Evolutionary conservation across 495 filamentous ascomycete species (phyloP).

Genomic region (Penicillium arizonense): DNA sequence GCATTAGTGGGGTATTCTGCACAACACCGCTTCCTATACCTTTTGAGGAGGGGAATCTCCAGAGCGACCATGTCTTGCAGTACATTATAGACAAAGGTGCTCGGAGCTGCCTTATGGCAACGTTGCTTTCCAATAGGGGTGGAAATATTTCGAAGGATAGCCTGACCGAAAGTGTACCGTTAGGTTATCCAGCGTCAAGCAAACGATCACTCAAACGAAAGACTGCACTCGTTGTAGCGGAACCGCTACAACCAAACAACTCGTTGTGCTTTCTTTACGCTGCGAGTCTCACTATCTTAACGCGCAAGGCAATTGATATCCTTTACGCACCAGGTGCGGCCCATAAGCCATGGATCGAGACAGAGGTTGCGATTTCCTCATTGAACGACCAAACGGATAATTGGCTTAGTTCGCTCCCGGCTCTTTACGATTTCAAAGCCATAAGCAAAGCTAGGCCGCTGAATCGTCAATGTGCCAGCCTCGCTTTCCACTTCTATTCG

Average conservation of each 20-base stretch:
- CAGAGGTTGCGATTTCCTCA: slow-evolving; percentile 45
- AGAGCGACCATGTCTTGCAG: not conserved
- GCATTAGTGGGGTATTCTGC: slow-evolving; percentile 47
- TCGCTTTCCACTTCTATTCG: slow-evolving; percentile 53
- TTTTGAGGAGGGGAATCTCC: slow-evolving; percentile 46
- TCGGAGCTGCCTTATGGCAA: too few relatives aligned
- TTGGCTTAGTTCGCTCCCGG: slow-evolving; percentile 49
- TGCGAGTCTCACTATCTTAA: slow-evolving; percentile 42
- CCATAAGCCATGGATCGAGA: slow-evolving; percentile 47
- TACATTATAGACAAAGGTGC: too few relatives aligned
- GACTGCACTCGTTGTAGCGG: too few relatives aligned
- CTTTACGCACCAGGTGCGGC: slow-evolving; percentile 53
- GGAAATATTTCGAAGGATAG: too few relatives aligned
- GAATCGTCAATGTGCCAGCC: slow-evolving; percentile 22
- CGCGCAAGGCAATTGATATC: slow-evolving; percentile 41
- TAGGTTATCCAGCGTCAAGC: too few relatives aligned
- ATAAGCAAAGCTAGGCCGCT: slow-evolving; percentile 17
- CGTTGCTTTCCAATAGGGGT: too few relatives aligned
- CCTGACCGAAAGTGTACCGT: too few relatives aligned
- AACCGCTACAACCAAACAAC: slow-evolving; percentile 18
- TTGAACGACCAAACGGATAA: slow-evolving; percentile 42
- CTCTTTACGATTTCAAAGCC: slow-evolving; percentile 38
- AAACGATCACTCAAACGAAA: too few relatives aligned
- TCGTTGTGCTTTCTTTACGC: slow-evolving; percentile 44
- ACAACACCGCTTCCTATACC: slow-evolving; percentile 49